Percentiles rank a stretch among this genome's conserved stretches.
Conservation (phyloP, 805 yeast species). For the Ogataea polymorpha region DNA sequence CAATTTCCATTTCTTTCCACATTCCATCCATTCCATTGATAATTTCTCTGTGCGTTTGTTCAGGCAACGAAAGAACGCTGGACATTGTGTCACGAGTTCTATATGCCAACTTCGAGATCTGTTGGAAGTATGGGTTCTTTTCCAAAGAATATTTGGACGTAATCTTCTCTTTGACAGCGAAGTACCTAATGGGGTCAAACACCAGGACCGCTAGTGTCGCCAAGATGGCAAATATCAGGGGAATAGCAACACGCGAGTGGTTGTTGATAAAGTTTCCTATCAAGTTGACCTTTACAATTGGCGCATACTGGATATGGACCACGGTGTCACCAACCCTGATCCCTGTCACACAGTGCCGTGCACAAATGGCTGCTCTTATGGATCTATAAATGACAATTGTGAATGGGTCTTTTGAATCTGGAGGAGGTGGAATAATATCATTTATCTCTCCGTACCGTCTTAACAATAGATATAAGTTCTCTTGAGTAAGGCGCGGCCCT, state of each 20-base stretch:
- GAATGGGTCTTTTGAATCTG: slow-evolving; percentile 40
- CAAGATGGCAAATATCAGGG: slow-evolving; percentile 69
- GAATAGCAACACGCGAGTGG: slow-evolving; percentile 83
- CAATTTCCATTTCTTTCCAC: slow-evolving; percentile 72
- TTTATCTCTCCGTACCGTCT: slow-evolving; percentile 83
- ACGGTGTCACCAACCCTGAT: slow-evolving; percentile 58
- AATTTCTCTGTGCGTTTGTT: slow-evolving; percentile 12
- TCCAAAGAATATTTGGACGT: slow-evolving; percentile 55
- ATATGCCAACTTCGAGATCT: slow-evolving; percentile 32
- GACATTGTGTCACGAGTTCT: slow-evolving; percentile 28
- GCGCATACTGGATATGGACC: slow-evolving; percentile 72
- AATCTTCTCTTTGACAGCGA: slow-evolving; percentile 71
- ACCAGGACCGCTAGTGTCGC: slow-evolving; percentile 81
- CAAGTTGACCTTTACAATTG: slow-evolving; percentile 48
- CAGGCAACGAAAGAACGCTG: slow-evolving; percentile 17
- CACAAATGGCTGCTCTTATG: slow-evolving; percentile 71
- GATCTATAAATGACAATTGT: slow-evolving; percentile 56
- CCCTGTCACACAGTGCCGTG: slow-evolving; percentile 90
- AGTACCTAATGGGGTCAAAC: slow-evolving; percentile 90
- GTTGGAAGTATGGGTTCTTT: slow-evolving; percentile 36
- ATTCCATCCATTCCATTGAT: slow-evolving; percentile 26
- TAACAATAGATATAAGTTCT: slow-evolving; percentile 70
- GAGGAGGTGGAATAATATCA: slow-evolving; percentile 62
- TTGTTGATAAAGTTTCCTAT: slow-evolving; percentile 57
- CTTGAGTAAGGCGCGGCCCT: slow-evolving; percentile 76